Evolutionary conservation across 1,284 basidiomycete genomes (phyloP), one percentile per base, ranked within the genome.

Genomic region (Boletellus deceptivus): DNA sequence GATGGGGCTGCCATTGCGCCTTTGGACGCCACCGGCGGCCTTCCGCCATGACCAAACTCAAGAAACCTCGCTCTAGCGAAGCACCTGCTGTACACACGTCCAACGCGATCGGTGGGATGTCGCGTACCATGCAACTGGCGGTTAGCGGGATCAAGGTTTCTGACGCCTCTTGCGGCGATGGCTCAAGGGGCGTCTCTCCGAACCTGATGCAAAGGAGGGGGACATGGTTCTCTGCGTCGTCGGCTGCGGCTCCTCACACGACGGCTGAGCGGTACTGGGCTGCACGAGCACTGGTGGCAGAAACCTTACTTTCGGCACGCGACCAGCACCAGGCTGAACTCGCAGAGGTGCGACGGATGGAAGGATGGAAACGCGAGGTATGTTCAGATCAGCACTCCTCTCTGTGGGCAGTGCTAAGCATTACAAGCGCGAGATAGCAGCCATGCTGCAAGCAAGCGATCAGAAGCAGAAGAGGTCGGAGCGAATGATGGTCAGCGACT

Each of bases 181-280:
- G 17, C n/a, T 18, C 25, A n/a, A 17, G 10, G n/a, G 44, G 6
- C n/a, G 17, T 14, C 25, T 46, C 54, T 45, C 17, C 24, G 22
- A 41, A 33, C 35, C 38, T 57, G 5, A 5, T 22, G 36, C 55
- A 52, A 46, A 44, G 46, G 38, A 52, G 36, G 20, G 37, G 33
- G 20, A 47, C 57, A 33, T 50, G 55, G 58, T 52, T 48, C 38
- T 46, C 54, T 44, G 44, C 58, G 13, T 60, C 58, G 24, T 33
- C 38, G n/a, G 46, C 43, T 18, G 49, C 55, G 22, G 46, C 49
- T 9, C 73, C 73, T 18, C 63, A 64, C 38, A 71, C 73, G 6
- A 59, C 59, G 14, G 60, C 64, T 1, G 80, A 80, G 53, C 79
- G 77, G 52, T 84, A 84, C 59, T 86, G 84, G 84, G 79, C 79